Percentiles rank a stretch among this genome's conserved stretches.
Evolutionary conservation across 805 yeast genomes (phyloP).

Genomic region (Scheffersomyces stipitis): DNA sequence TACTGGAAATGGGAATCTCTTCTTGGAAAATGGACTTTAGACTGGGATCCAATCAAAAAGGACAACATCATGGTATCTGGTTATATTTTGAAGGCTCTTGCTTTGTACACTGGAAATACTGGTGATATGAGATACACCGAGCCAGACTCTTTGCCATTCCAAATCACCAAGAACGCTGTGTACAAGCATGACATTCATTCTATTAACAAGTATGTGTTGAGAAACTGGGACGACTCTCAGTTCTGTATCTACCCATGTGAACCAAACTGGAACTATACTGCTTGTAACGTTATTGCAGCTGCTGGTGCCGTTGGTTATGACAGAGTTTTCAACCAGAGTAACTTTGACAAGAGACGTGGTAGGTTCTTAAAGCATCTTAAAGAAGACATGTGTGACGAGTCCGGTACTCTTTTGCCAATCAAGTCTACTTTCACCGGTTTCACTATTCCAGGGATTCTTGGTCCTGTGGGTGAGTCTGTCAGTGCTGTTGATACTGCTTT

Average conservation of each 20-base stretch:
- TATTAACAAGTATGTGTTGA: conserved; percentile 8
- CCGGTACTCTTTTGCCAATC: conserved; percentile 7
- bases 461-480: conserved; percentile 6
- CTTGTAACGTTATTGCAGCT: conserved; percentile 7
- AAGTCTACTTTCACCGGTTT: conserved; percentile 9
- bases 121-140: conserved; percentile 5
- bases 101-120: conserved; percentile 5
- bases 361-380: conserved; percentile 4
- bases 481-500: conserved; percentile 6
- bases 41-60: conserved; percentile 7
- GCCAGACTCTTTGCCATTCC: conserved; percentile 6
- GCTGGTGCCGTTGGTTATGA: conserved; percentile 8
- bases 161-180: conserved; percentile 5
- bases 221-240: conserved; percentile 8
- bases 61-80: conserved; percentile 9
- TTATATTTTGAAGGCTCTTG: conserved; percentile 8
- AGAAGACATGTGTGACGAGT: conserved; percentile 8
- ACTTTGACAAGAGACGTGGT: conserved; percentile 6
- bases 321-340: conserved; percentile 6
- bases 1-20: conserved; percentile 10
- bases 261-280: conserved; percentile 9
- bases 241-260: conserved; percentile 9
- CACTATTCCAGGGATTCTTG: conserved; percentile 8
- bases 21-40: conserved; percentile 5
- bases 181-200: conserved; percentile 10